Evolutionary conservation across 2,329 filamentous ascomycete genomes (phyloP), one percentile per base, ranked within the genome.

Genomic region (Neoarthrinium moseri): DNA sequence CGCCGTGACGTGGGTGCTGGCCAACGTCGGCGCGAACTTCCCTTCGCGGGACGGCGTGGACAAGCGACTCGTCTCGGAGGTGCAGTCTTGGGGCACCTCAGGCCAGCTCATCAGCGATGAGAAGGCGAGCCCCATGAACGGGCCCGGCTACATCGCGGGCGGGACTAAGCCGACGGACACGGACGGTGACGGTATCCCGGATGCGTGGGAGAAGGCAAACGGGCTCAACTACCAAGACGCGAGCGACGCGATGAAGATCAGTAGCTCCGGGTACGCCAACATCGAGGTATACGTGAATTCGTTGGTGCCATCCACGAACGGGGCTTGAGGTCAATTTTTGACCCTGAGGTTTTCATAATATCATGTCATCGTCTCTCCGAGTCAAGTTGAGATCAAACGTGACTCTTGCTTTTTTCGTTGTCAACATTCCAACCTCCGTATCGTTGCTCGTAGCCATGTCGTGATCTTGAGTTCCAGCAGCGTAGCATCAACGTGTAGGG

Each of bases 261-360:
- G 66, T 11, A 64, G 58, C 10, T 67, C 68, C 29, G 70, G 72
- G 5, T 75, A 74, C 46, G 60, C 65, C 4, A 75, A 73, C 48
- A 63, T 77, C 11, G 73, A 78, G 56, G 68, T 71, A 41, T 77
- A 75, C 58, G 68, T 75, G 15, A 77, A 78, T 51, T 75, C 71
- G 10, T 57, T 78, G 23, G 66, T 74, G 10, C 56, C 59, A 17
- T 39, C 43, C 17, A 34, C 40, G 7, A 40, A 40, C 21, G 37
- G 37, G 15, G 27, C 37, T 3, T 40, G n/a, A n/a, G n/a, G n/a
- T n/a, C n/a, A n/a, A n/a, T n/a, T n/a, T n/a, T n/a, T n/a, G n/a
- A n/a, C n/a, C n/a, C n/a, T n/a, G n/a, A n/a, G n/a, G n/a, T n/a
- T n/a, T n/a, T n/a, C n/a, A n/a, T n/a, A n/a, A n/a, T n/a, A n/a